These are phyloP conservation scores for Quercus parvula DNA, from an alignment of 306 rosid genomes.

Conservation along the genomic window DNA sequence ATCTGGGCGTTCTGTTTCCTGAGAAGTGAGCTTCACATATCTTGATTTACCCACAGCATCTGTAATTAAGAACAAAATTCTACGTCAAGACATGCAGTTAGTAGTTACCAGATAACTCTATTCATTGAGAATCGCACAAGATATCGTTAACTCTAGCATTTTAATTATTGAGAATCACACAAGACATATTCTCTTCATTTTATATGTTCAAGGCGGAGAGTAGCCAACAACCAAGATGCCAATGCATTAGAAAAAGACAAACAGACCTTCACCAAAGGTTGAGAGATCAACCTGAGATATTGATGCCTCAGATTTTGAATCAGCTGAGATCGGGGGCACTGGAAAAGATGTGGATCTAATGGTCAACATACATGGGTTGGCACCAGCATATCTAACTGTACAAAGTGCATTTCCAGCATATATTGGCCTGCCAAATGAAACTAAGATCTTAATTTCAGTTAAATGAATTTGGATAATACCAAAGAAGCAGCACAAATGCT, in stretches of 20 bases:
- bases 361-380: slow-evolving; percentile 81
- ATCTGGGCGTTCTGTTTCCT: slow-evolving; percentile 75
- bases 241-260: slow-evolving; percentile 26
- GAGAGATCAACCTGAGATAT: slow-evolving; percentile 94
- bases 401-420: slow-evolving; percentile 96
- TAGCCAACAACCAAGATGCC: not conserved
- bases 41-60: slow-evolving; percentile 66
- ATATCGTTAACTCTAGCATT: slow-evolving; percentile 20
- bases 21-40: slow-evolving; percentile 63
- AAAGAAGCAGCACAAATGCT: not conserved
- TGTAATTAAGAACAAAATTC: slow-evolving; percentile 23
- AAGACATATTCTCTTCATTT: not conserved
- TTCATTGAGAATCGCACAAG: slow-evolving; percentile 12
- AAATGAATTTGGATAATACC: slow-evolving; percentile 15
- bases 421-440: slow-evolving; percentile 71
- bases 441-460: slow-evolving; percentile 14
- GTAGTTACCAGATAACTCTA: slow-evolving; percentile 3
- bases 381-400: slow-evolving; percentile 70
- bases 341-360: slow-evolving; percentile 87
- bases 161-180: not conserved
- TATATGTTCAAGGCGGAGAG: slow-evolving; percentile 5
- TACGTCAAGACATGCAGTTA: not conserved
- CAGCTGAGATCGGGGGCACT: slow-evolving; percentile 33
- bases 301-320: slow-evolving; percentile 56
- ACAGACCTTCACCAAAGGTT: slow-evolving; percentile 77